Base-by-base conservation (phyloP, 305 asterid species). In the Lippia alba region DNA sequence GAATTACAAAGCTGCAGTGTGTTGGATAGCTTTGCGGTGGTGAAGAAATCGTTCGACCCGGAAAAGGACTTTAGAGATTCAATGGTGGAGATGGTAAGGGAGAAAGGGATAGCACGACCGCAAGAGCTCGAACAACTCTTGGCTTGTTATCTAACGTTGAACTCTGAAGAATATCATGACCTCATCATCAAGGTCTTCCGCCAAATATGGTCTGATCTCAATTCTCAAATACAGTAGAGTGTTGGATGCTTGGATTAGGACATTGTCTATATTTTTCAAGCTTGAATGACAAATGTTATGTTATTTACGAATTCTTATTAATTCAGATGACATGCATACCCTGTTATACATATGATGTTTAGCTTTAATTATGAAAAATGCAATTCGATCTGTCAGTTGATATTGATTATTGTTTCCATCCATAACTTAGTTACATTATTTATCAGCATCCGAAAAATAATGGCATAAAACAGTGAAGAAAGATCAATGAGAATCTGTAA, bases 71-170 rank as follows among this genome's bases (percentile, higher is more conserved):
- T 94, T 81, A 86, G 86, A 71, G 87, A 91, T 1, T 94, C 99
- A 0, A 94, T 94, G 99, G 53, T 86, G 9, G 96, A 91, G 84
- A 94, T 94, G 99, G 91, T 94, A 48, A 76, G 72, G 17, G 92
- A 86, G 83, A 87, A 78, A 44, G 85, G 85, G 8, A 84, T 88
- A 56, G 69, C 64, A 41, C 78, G 44, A 10, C 76, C 95, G 0
- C 81, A 86, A 45, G 96, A 91, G 56, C 91, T 94, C 9, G 96
- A 91, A 61, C 82, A 89, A 45, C 92, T 91, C 20, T 76, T 94
- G 86, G 92, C 94, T 39, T 88, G 96, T 72, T 94, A 94, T 76
- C 78, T 94, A 24, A 79, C 91, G 8, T 66, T 88, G 75, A 89
- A 94, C 59, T 69, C 82, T 44, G 91, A 88, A 41, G 88, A 86